phyloP scores from a whole-genome alignment of 345 rosid genomes.

The Dovyalis caffra region DNA sequence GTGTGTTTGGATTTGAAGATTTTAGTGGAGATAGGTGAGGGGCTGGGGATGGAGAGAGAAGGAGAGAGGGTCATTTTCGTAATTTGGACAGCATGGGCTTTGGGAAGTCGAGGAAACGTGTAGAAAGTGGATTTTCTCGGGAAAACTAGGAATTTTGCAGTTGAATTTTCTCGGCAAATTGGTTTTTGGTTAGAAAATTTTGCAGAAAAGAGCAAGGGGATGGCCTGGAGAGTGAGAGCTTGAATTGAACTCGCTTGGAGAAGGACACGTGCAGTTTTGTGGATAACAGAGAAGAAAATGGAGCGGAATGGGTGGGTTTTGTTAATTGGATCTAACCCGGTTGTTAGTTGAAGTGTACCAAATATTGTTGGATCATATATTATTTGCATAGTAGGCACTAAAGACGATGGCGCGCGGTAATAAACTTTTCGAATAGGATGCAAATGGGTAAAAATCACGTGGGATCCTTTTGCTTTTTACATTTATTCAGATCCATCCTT shows the following conservation, averaged over 20 bases:
- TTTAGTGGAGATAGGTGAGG: constrained; percentile 7
- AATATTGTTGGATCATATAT: no score
- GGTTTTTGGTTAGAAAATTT: no score
- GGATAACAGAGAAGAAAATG: constrained; percentile 32
- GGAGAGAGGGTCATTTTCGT: constrained; percentile 37
- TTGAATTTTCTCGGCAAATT: constrained; percentile 5
- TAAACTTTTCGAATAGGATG: no score
- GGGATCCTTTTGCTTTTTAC: no score
- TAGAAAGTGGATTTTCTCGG: neutral
- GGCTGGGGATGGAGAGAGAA: constrained; percentile 21
- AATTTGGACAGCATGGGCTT: constrained; percentile 30
- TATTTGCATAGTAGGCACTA: no score
- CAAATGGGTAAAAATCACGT: no score
- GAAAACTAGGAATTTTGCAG: neutral
- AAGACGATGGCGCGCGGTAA: no score
- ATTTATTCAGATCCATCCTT: no score
- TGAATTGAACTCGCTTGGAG: constrained; percentile 1
- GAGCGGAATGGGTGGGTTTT: constrained; percentile 10
- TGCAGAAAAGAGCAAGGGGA: neutral
- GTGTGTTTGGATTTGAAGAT: constrained; percentile 34
- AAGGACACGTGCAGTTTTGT: constrained; percentile 51
- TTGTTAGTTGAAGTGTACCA: no score
- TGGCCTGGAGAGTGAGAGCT: neutral
- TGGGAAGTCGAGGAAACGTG: neutral
- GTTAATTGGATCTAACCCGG: neutral